These are phyloP conservation scores for Vaccinium corymbosum DNA, from an alignment of 148 eudicot genomes.

Conservation along the genomic window DNA sequence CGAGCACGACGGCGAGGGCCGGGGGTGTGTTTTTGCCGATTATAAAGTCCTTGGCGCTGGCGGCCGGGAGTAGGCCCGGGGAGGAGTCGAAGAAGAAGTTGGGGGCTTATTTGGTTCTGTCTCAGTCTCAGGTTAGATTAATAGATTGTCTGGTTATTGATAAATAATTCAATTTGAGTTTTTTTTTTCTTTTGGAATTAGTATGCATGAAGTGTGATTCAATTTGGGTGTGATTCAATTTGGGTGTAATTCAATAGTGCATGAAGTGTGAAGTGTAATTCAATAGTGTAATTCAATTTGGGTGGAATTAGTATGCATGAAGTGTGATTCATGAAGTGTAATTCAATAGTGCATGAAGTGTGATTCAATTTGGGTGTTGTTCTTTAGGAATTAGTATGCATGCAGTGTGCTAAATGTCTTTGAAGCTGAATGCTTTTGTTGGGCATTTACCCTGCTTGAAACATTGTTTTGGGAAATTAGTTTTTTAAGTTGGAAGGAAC, in stretches of 20 bases:
- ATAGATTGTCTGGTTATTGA: not conserved
- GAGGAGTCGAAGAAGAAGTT: constrained; percentile 53
- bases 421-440: not conserved
- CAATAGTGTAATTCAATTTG: not conserved
- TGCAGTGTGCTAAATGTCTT: not conserved
- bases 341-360: too few relatives aligned
- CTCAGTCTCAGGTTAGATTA: constrained; percentile 76
- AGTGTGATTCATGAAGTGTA: too few relatives aligned
- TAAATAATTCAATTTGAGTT: constrained; percentile 17
- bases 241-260: not conserved
- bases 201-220: too few relatives aligned
- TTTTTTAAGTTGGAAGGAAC: not conserved
- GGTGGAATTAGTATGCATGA: not conserved
- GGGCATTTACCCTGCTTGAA: not conserved
- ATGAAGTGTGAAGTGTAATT: too few relatives aligned
- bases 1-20: constrained; percentile 93
- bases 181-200: not conserved
- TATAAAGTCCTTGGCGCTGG: constrained; percentile 74
- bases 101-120: constrained; percentile 70
- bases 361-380: not conserved
- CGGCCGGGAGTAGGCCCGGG: constrained; percentile 64
- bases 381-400: not conserved
- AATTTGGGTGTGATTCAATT: not conserved
- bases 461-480: not conserved
- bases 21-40: constrained; percentile 93